Conservation (phyloP, 73 alveolate genomes). For the Paramecium tetraurelia region DNA sequence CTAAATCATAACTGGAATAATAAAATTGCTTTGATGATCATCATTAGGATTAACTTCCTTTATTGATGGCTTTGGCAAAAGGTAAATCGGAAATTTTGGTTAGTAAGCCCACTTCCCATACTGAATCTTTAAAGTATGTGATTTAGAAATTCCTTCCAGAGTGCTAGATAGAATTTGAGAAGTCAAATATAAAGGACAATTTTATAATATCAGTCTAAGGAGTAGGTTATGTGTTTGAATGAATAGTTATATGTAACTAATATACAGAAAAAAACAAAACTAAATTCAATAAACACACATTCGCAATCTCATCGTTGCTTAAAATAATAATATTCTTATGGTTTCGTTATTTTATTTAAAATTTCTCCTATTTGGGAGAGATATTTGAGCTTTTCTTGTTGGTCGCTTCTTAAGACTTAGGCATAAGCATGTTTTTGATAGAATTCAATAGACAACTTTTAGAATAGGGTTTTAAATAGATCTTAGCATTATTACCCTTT, state of each 20-base stretch:
- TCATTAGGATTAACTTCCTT: neutral
- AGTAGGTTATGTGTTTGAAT: neutral
- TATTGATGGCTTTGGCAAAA: neutral
- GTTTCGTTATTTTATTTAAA: constrained; percentile 7
- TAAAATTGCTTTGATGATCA: neutral
- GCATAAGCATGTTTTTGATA: constrained; percentile 21
- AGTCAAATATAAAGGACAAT: neutral
- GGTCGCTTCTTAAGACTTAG: neutral
- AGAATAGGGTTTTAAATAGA: neutral
- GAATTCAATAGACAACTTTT: neutral
- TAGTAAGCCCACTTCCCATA: neutral
- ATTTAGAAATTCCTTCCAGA: neutral
- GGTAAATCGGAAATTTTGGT: neutral
- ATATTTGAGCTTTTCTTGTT: neutral
- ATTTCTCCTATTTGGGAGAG: constrained; percentile 2
- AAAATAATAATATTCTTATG: constrained; percentile 15
- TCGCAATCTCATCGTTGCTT: constrained; percentile 3
- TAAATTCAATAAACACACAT: neutral
- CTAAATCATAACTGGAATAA: neutral
- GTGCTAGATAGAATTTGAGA: neutral
- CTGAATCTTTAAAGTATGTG: neutral
- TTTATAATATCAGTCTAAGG: neutral
- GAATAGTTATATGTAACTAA: neutral
- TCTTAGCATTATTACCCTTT: neutral
- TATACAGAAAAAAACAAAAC: neutral